Evolutionary conservation across 768 basidiomycete genomes (phyloP).

Genomic region (Tylopilus rubrobrunneus): DNA sequence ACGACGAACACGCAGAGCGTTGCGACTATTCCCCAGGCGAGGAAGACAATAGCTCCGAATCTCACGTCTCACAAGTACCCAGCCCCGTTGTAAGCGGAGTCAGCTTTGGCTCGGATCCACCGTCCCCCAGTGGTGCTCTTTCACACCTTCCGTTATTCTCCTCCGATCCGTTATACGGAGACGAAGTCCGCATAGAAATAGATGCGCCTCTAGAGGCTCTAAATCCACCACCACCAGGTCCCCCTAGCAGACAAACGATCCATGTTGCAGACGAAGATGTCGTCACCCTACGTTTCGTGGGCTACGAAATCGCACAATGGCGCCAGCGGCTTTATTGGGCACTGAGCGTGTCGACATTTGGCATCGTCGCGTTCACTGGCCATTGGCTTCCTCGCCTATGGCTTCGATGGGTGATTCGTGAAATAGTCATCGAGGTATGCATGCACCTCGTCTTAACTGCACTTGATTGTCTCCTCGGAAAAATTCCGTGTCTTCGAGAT

Average conservation of each 20-base stretch:
- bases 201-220: conserved; percentile 57
- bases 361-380: conserved; percentile 74
- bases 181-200: conserved; percentile 81
- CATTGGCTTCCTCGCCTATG: conserved; percentile 93
- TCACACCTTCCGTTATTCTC: conserved; percentile 64
- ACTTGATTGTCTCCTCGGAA: conserved; percentile 18
- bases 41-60: conserved; percentile 49
- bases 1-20: conserved; percentile 62
- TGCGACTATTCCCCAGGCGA: conserved; percentile 94
- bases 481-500: conserved; percentile 21
- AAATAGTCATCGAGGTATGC: conserved; percentile 90
- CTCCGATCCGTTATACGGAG: conserved; percentile 78
- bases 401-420: conserved; percentile 81
- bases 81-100: conserved; percentile 35
- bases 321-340: conserved; percentile 67
- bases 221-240: conserved; percentile 73
- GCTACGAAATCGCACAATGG: conserved; percentile 68
- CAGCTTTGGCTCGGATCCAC: conserved; percentile 65
- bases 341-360: conserved; percentile 64
- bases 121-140: conserved; percentile 44
- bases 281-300: conserved; percentile 81
- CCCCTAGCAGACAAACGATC: conserved; percentile 82
- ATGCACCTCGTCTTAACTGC: neutral
- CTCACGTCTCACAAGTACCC: conserved; percentile 18
- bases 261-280: conserved; percentile 88